Evolutionary conservation across 371 early-diverging fungal genomes (phyloP), one percentile per base, ranked within the genome.

Genomic region (Zychaea mexicana): DNA sequence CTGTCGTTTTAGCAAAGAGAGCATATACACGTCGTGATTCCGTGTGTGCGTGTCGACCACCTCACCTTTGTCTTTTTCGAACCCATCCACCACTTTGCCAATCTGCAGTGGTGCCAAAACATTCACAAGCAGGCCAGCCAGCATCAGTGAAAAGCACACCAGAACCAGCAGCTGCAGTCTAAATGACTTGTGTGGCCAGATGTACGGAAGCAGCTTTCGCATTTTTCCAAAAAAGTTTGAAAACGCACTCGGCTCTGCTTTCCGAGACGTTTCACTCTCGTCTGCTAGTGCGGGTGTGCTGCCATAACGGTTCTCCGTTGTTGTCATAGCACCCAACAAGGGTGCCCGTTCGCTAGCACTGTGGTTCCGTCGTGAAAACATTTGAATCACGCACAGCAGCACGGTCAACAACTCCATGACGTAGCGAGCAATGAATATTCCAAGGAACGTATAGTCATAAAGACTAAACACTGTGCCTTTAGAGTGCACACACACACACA

Each of bases 21-120:
- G n/a, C n/a, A n/a, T n/a, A n/a, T n/a, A n/a, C n/a, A n/a, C n/a
- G n/a, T n/a, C n/a, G n/a, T n/a, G n/a, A n/a, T n/a, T 24, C 21
- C 56, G 2, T 56, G n/a, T 33, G 26, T 32, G 12, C 28, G 6
- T 49, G 21, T 49, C n/a, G n/a, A n/a, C n/a, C 27, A 30, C 4
- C 55, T 64, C 71, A 70, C 78, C 70, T 66, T 61, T 57, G 53
- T 73, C 66, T 30, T 73, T 69, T 38, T 80, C 73, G 52, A 77
- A 70, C 0, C 78, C 74, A 61, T 95, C 92, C 2, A 95, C 88
- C 10, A 97, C 83, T 13, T 70, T 62, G 67, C 93, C 94, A 67
- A 92, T 90, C 71, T 93, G 92, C 65, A 81, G 52, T 2, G 96
- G 95, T 4, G 91, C 89, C 24, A 91, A 77, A 8, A 93, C 85